Evolutionary conservation across 176 grass and related monocot genomes (phyloP).

Genomic region (Dactylis glomerata): DNA sequence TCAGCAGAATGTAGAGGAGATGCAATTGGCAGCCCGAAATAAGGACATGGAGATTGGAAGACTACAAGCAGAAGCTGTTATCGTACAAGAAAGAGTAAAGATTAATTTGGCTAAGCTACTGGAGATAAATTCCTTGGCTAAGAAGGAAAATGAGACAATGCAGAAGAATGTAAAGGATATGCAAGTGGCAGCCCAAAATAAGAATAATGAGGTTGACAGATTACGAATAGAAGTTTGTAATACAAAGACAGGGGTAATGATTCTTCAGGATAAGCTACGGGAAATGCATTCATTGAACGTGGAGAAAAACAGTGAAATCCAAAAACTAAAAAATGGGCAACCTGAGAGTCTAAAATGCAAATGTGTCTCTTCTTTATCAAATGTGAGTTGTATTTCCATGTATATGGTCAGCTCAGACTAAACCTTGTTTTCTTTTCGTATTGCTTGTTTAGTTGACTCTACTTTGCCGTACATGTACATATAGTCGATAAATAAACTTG

Average conservation of each 20-base stretch:
- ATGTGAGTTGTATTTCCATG: slow-evolving; percentile 22
- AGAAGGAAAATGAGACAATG: slow-evolving; percentile 33
- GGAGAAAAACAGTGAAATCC: not conserved
- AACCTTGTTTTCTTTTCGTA: not conserved
- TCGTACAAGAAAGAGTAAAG: not conserved
- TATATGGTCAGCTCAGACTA: not conserved
- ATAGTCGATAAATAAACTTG: not conserved
- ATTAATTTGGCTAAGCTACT: slow-evolving; percentile 10
- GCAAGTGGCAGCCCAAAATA: slow-evolving; percentile 7
- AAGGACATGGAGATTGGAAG: not conserved
- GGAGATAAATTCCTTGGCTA: not conserved
- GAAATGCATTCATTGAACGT: not conserved
- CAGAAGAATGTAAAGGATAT: slow-evolving; percentile 21
- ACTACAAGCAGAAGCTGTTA: not conserved
- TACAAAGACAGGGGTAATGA: not conserved
- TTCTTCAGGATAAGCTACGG: not conserved
- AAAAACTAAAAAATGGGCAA: too few relatives aligned
- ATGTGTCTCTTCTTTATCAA: not conserved
- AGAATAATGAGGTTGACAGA: slow-evolving; percentile 30
- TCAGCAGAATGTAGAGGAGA: too few relatives aligned
- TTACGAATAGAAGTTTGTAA: not conserved
- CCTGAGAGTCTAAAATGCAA: not conserved
- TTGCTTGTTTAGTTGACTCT: not conserved
- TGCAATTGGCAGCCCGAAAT: not conserved
- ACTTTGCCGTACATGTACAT: not conserved